Evolutionary conservation across 1,284 basidiomycete species (phyloP), one percentile per base, ranked within the genome.

Genomic region (Apiotrichum laibachii): DNA sequence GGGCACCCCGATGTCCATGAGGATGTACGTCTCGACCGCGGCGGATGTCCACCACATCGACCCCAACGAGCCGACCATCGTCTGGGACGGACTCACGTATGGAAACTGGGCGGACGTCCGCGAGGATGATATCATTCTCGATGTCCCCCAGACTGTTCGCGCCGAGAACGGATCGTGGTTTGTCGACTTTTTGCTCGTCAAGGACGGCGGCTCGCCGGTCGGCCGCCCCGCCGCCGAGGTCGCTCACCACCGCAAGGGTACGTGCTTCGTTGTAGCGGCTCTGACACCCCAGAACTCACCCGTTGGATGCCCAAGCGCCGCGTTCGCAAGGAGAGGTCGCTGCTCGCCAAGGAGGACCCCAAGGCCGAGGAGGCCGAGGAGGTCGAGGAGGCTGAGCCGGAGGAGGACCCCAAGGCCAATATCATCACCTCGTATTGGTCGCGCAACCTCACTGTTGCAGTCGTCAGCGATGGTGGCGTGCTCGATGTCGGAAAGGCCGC

Each of bases 361-460:
- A 19, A 19, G 47, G 31, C 16, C 18, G 33, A 34, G 33, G 31
- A 48, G 3, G 47, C 47, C 8, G 47, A 16, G 9, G 47, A 48
- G 33, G 47, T 19, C 13, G 47, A 47, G 22, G 31, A 31, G 4
- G 26, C 26, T 7, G 26, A 67, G 13, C 70, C 70, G 21, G 68
- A 67, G n/a, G 66, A 68, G 45, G 61, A 57, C 2, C 40, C 26
- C 26, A 33, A 48, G 47, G 26, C 43, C n/a, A 44, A 44, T n/a
- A 19, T 70, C 5, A 77, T 83, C 65, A 82, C 88, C 43, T 87
- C 90, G 5, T 90, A 93, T 78, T 99, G 92, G 89, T 64, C 63
- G 31, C 70, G 88, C 83, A 97, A 98, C 75, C 73, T 98, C 21
- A 97, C 94, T 0, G 77, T 99, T 40, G 89, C 89, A 11, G 80